Conservation (phyloP, 208 protist genomes). For the Tritrichomonas foetus region DNA sequence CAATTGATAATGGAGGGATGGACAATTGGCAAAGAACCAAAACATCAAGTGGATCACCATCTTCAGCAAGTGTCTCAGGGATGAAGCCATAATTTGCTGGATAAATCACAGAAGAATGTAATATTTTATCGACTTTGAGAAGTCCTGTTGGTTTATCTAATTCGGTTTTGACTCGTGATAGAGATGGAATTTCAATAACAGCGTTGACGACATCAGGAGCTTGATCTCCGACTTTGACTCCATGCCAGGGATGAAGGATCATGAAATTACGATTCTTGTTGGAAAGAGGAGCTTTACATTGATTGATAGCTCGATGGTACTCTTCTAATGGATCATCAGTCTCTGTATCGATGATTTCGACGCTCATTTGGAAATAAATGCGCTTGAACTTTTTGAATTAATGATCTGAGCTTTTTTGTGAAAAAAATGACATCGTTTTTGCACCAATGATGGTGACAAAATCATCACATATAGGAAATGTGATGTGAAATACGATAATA, state of each 20-base stretch:
- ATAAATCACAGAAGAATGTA: conserved; percentile 18
- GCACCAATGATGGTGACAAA: no score
- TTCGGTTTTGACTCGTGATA: not conserved
- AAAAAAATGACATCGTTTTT: no score
- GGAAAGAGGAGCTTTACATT: no score
- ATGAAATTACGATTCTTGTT: no score
- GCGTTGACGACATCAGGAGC: not conserved
- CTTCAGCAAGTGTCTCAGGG: not conserved
- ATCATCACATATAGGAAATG: no score
- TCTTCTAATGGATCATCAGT: no score
- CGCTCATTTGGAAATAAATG: not conserved
- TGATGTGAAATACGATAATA: no score
- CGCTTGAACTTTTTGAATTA: no score
- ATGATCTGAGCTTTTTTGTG: no score
- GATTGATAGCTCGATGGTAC: no score
- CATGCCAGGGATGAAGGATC: conserved; percentile 8
- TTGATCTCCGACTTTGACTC: not conserved
- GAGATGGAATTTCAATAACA: conserved; percentile 1
- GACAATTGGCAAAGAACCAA: not conserved
- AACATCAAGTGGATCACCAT: conserved; percentile 14
- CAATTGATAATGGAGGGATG: not conserved
- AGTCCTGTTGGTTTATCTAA: conserved; percentile 16
- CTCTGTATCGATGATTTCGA: not conserved
- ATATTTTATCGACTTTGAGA: conserved; percentile 24
- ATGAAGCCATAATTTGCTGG: conserved; percentile 37